Evolutionary conservation across 257 asterid genomes (phyloP).

Genomic region (Solanum habrochaites): DNA sequence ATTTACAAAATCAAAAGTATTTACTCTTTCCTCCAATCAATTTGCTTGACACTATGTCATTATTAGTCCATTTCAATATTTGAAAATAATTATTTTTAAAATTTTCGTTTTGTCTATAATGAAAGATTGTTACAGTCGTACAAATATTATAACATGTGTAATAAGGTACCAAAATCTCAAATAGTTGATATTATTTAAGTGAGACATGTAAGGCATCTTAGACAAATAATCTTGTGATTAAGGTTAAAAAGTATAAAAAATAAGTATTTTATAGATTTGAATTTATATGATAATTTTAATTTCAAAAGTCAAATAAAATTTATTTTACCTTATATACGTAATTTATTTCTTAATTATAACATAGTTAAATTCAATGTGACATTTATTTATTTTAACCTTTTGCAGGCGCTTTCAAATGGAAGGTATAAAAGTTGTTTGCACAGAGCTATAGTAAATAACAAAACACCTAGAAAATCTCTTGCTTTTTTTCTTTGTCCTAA

Average conservation of each 20-base stretch:
- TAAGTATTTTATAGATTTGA: neutral
- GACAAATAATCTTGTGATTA: neutral
- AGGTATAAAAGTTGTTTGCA: slow-evolving; percentile 7
- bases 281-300: too few relatives aligned
- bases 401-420: slow-evolving; percentile 7
- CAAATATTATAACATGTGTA: neutral
- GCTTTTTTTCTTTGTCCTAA: slow-evolving; percentile 3
- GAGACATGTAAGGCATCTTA: neutral
- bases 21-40: neutral
- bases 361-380: neutral
- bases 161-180: neutral
- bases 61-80: neutral
- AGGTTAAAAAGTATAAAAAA: neutral
- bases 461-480: neutral
- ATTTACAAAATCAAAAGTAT: neutral
- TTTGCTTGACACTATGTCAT: neutral
- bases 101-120: neutral
- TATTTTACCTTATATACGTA: too few relatives aligned
- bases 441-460: slow-evolving; percentile 7
- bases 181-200: neutral
- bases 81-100: neutral
- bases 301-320: too few relatives aligned
- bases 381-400: neutral
- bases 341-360: too few relatives aligned
- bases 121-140: neutral